Evolutionary conservation across 495 filamentous ascomycete species (phyloP).

Genomic region (Neurospora africana): DNA sequence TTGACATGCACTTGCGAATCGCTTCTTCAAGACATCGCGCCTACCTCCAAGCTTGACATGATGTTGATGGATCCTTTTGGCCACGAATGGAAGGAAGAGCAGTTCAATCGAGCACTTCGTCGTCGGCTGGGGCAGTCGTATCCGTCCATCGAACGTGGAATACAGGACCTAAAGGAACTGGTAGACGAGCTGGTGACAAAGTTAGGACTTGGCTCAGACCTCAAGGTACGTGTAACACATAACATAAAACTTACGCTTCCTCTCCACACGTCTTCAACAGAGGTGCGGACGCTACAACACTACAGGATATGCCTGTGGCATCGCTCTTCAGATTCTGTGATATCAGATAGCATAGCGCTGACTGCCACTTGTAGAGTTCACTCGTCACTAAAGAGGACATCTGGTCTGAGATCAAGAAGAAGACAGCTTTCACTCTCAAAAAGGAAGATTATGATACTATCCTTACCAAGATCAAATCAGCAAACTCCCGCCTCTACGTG

Average conservation of each 20-base stretch:
- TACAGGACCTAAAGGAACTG: background rate
- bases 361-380: too few species aligned
- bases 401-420: background rate
- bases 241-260: too few species aligned
- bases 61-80: background rate
- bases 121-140: background rate
- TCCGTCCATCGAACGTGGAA: background rate
- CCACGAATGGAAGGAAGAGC: background rate
- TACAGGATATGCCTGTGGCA: too few species aligned
- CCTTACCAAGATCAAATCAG: background rate
- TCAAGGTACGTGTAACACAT: too few species aligned
- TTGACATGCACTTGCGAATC: background rate
- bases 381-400: background rate
- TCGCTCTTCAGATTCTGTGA: too few species aligned
- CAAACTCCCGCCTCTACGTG: slow-evolving; percentile 1
- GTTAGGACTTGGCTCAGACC: background rate
- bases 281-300: too few species aligned
- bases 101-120: background rate
- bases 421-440: slow-evolving; percentile 1
- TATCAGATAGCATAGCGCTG: too few species aligned
- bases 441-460: slow-evolving; percentile 2
- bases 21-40: background rate
- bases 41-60: background rate
- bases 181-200: background rate
- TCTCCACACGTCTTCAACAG: too few species aligned